Percentiles rank a stretch among this genome's conserved stretches.
These are phyloP conservation scores for Moniliella sp. DNA, from an alignment of 1,284 basidiomycete species.

Conservation along the genomic window DNA sequence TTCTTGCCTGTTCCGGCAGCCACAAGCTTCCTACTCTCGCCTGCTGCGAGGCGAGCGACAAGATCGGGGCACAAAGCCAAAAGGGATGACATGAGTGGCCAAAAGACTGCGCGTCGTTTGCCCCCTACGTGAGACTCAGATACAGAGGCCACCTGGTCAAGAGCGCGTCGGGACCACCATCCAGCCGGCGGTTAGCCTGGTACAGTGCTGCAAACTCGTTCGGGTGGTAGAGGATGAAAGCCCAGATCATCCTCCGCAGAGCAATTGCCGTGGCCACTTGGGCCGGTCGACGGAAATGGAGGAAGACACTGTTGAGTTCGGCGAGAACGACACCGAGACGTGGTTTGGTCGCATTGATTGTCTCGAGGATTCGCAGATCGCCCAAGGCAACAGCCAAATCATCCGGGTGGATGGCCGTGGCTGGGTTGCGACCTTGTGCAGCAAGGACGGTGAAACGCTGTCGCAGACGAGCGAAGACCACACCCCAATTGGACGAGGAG, in stretches of 20 bases:
- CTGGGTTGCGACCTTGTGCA: slow-evolving; percentile 38
- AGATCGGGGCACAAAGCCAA: slow-evolving; percentile 58
- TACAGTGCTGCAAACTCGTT: slow-evolving; percentile 57
- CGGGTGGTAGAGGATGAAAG: slow-evolving; percentile 67
- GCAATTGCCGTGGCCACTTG: slow-evolving; percentile 53
- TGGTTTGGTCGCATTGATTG: slow-evolving; percentile 35
- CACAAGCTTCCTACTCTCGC: slow-evolving; percentile 29
- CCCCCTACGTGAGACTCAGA: too few relatives aligned
- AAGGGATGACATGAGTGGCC: slow-evolving; percentile 60
- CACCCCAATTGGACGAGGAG: slow-evolving; percentile 69
- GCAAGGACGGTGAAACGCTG: slow-evolving; percentile 48
- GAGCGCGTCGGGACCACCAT: slow-evolving; percentile 25
- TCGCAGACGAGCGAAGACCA: slow-evolving; percentile 54
- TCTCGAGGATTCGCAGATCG: slow-evolving; percentile 50
- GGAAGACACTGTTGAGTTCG: slow-evolving; percentile 62
- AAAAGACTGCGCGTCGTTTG: too few relatives aligned
- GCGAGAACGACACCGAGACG: slow-evolving; percentile 22
- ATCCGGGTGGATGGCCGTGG: too few relatives aligned
- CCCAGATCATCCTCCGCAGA: slow-evolving; percentile 64
- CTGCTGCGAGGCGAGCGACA: slow-evolving; percentile 38
- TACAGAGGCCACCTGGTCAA: too few relatives aligned
- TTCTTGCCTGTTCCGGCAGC: too few relatives aligned
- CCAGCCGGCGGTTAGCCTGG: slow-evolving; percentile 30
- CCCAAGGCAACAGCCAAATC: too few relatives aligned
- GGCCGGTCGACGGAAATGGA: slow-evolving; percentile 57